Conservation (phyloP, 2,329 filamentous ascomycete genomes). For the Colletotrichum higginsianum region DNA sequence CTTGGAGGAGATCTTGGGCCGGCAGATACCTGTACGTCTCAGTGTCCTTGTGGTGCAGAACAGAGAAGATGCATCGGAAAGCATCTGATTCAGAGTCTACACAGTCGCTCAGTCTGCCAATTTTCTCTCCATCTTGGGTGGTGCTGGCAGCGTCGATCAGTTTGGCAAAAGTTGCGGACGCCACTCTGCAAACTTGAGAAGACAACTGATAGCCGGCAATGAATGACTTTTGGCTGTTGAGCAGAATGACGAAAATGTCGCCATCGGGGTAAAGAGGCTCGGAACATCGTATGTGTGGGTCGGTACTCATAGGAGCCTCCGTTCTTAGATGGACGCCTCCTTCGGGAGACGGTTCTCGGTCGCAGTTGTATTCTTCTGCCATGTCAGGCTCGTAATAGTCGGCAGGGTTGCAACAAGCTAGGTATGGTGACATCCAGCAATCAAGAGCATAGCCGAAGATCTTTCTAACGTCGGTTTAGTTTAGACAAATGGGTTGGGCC, state of each 20-base stretch:
- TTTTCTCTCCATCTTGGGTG: neutral
- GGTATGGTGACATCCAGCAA: no score
- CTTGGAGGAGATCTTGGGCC: neutral
- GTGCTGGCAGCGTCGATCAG: neutral
- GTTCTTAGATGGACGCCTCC: neutral
- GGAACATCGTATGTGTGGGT: neutral
- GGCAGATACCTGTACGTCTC: neutral
- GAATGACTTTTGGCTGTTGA: neutral
- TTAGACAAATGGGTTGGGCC: no score
- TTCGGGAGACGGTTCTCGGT: neutral
- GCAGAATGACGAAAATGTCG: conserved; percentile 9
- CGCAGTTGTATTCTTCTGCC: neutral
- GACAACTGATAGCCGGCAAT: conserved; percentile 10
- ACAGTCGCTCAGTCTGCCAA: neutral
- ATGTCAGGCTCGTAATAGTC: neutral
- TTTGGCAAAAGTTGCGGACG: neutral
- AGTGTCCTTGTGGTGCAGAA: conserved; percentile 21
- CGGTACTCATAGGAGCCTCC: no score
- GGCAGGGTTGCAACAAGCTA: no score
- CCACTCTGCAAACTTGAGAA: neutral
- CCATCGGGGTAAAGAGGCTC: conserved; percentile 5
- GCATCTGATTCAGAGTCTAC: neutral
- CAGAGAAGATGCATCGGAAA: conserved; percentile 23
- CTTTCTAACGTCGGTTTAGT: no score
- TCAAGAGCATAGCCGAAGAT: no score